These are phyloP conservation scores for Chaetomium olivaceum DNA, from an alignment of 2,329 filamentous ascomycete genomes.

Conservation along the genomic window DNA sequence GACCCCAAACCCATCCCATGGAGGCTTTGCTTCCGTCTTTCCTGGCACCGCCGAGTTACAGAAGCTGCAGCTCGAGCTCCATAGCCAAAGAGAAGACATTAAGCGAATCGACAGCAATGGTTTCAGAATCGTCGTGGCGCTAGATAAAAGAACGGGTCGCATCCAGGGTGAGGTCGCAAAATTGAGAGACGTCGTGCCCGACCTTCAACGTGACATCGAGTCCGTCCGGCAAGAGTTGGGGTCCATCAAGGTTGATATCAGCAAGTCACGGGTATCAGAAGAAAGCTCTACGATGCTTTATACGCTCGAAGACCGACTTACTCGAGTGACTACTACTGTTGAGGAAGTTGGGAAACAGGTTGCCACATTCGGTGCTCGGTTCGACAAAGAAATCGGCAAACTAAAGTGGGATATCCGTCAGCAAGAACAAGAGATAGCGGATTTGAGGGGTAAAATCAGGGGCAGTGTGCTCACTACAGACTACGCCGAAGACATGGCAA, in stretches of 20 bases:
- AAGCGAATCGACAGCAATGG: conserved; percentile 42
- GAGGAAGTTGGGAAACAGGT: conserved; percentile 29
- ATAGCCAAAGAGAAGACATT: conserved; percentile 40
- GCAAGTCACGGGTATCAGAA: conserved; percentile 22
- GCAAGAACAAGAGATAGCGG: conserved; percentile 31
- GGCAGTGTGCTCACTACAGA: conserved; percentile 31
- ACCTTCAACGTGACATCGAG: conserved; percentile 34
- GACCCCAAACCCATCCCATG: neutral
- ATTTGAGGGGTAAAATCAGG: conserved; percentile 29
- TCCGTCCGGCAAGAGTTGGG: conserved; percentile 34
- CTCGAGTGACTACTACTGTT: conserved; percentile 29
- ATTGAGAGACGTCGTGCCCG: conserved; percentile 36
- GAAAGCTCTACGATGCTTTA: conserved; percentile 26
- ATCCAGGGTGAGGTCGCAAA: conserved; percentile 41
- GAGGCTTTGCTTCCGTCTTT: conserved; percentile 12
- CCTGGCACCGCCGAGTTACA: conserved; percentile 30
- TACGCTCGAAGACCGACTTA: conserved; percentile 33
- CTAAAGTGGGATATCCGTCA: conserved; percentile 33
- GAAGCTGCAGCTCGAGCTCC: conserved; percentile 40
- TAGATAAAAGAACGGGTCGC: conserved; percentile 40
- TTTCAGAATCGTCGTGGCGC: conserved; percentile 41
- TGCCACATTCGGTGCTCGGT: conserved; percentile 21
- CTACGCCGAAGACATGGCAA: conserved; percentile 38
- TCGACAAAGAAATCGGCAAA: conserved; percentile 32
- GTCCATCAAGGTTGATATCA: conserved; percentile 35